Evolutionary conservation across 768 basidiomycete genomes (phyloP).

Genomic region (Lactarius hatsudake): DNA sequence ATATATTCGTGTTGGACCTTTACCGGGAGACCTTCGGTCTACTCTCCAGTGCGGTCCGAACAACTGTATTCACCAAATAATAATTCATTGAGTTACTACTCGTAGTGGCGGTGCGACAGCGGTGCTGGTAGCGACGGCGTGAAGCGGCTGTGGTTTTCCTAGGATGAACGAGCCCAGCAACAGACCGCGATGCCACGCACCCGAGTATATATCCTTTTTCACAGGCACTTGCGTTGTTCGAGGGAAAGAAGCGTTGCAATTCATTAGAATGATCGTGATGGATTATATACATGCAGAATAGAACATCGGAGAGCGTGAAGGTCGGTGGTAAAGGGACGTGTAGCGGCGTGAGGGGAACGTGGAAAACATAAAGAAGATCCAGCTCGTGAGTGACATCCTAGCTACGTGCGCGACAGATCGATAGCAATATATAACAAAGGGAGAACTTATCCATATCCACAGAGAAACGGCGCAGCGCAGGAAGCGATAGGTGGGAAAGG

Average conservation of each 20-base stretch:
- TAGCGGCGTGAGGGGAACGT: slow-evolving; percentile 5
- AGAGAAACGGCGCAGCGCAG: not conserved
- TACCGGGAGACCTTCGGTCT: too few species aligned
- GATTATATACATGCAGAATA: not conserved
- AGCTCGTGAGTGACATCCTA: slow-evolving; percentile 17
- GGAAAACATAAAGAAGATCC: not conserved
- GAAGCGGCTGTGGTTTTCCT: too few species aligned
- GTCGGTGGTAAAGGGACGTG: not conserved
- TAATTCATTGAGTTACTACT: too few species aligned
- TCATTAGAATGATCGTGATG: not conserved
- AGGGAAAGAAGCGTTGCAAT: not conserved
- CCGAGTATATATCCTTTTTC: too few species aligned
- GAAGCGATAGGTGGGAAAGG: not conserved
- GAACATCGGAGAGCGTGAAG: not conserved
- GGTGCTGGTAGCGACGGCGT: too few species aligned
- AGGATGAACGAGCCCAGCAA: too few species aligned
- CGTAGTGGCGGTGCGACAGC: too few species aligned
- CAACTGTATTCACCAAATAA: too few species aligned
- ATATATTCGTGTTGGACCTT: too few species aligned
- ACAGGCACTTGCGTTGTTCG: too few species aligned
- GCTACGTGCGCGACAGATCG: not conserved
- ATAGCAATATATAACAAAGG: slow-evolving; percentile 16
- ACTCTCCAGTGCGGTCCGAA: too few species aligned
- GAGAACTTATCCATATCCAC: not conserved
- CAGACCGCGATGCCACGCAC: too few species aligned